phyloP scores from a whole-genome alignment of 306 rosid species.

The Citrullus colocynthis region DNA sequence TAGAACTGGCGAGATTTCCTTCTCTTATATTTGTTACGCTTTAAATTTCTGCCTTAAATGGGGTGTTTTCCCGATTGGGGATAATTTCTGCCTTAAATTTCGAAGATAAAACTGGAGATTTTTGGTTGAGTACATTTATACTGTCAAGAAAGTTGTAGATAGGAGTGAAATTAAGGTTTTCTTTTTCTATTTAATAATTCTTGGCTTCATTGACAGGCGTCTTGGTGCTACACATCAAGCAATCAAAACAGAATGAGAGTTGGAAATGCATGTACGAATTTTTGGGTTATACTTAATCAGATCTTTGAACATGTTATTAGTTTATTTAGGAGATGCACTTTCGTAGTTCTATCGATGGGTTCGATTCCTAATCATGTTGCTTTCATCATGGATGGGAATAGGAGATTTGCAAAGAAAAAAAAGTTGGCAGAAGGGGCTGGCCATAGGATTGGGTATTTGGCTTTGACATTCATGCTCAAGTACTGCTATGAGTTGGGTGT shows the following conservation, averaged over 20 bases:
- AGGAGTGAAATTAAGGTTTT: background rate
- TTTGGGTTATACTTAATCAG: background rate
- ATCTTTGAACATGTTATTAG: constrained; percentile 1
- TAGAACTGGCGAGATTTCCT: background rate
- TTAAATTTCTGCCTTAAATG: background rate
- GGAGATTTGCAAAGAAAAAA: constrained; percentile 54
- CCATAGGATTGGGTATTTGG: constrained; percentile 46
- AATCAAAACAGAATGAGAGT: background rate
- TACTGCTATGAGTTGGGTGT: constrained; percentile 71
- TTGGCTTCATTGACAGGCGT: background rate
- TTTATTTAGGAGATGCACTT: constrained; percentile 43
- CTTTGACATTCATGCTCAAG: constrained; percentile 39
- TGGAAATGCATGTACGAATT: background rate
- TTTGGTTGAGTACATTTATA: background rate
- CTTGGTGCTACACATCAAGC: background rate
- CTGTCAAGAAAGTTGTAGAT: background rate
- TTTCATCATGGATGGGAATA: constrained; percentile 90
- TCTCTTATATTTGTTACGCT: background rate
- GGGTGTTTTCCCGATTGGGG: background rate
- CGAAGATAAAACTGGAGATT: background rate
- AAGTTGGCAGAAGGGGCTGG: constrained; percentile 41
- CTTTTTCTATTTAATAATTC: background rate
- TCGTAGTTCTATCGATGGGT: constrained; percentile 41
- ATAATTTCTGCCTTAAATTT: background rate
- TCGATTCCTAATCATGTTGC: constrained; percentile 65